Conservation (phyloP, 2,329 filamentous ascomycete species). For the Fusarium torulosum region DNA sequence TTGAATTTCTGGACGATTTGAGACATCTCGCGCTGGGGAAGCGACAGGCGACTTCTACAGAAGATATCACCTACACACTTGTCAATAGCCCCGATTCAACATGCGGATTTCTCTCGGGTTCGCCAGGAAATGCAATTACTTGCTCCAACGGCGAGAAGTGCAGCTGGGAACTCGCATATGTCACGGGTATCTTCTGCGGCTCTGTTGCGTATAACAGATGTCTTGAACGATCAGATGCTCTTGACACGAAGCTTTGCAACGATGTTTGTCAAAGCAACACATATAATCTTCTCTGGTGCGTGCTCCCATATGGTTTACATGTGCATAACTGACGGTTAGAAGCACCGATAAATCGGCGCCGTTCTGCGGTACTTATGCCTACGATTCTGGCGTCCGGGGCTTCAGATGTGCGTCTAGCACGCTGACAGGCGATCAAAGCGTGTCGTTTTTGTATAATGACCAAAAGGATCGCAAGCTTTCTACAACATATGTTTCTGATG, state of each 20-base stretch:
- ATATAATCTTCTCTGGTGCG: conserved; percentile 36
- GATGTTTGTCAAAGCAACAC: conserved; percentile 36
- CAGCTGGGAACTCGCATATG: conserved; percentile 17
- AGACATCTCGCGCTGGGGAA: conserved; percentile 16
- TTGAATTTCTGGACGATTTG: conserved; percentile 8
- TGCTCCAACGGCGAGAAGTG: conserved; percentile 18
- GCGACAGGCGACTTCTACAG: conserved; percentile 2
- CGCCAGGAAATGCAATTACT: conserved; percentile 33
- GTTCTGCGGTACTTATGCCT: conserved; percentile 33
- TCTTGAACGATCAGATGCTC: neutral
- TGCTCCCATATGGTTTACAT: accelerated
- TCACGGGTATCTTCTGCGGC: conserved; percentile 20
- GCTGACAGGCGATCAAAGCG: conserved; percentile 14
- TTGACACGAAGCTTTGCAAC: conserved; percentile 13
- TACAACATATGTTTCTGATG: conserved; percentile 3
- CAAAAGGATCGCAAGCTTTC: conserved; percentile 5
- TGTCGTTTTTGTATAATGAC: conserved; percentile 18
- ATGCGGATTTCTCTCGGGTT: conserved; percentile 32
- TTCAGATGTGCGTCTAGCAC: conserved; percentile 23
- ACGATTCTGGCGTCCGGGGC: conserved; percentile 13
- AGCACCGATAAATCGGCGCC: conserved; percentile 27
- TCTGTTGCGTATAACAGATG: conserved; percentile 2
- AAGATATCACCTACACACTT: conserved; percentile 11
- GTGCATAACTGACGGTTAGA: accelerated
- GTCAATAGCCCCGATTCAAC: conserved; percentile 26